A percentile compares a stretch with the other conserved stretches of the same genome.
phyloP scores from a whole-genome alignment of 352 stramenopile genomes.

The Phytophthora sp. region DNA sequence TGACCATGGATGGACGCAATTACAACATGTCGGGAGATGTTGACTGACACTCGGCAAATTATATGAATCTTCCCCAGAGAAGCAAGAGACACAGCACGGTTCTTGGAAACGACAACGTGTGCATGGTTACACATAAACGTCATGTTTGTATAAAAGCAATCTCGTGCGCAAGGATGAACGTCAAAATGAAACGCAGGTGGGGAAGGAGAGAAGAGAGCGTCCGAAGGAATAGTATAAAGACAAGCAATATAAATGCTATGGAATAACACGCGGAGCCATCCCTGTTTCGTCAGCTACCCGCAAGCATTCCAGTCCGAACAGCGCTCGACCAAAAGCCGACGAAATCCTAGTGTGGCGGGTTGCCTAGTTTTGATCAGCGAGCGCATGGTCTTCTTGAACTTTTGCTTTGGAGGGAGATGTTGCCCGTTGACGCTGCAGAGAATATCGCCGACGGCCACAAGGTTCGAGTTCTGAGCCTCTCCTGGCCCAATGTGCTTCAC shows the following conservation, averaged over 20 bases:
- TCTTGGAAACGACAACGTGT: constrained; percentile 10
- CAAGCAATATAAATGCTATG: constrained; percentile 41
- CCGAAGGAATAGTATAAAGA: constrained; percentile 43
- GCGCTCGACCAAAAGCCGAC: constrained; percentile 43
- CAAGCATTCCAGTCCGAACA: constrained; percentile 17
- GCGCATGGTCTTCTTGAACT: constrained; percentile 49
- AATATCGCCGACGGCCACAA: constrained; percentile 47
- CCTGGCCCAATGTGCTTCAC: constrained; percentile 48
- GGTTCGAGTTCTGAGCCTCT: constrained; percentile 39
- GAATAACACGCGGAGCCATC: constrained; percentile 11
- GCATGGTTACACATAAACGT: constrained; percentile 28
- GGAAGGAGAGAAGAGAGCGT: constrained; percentile 16
- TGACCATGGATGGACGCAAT: constrained; percentile 5
- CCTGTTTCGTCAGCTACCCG: constrained; percentile 6
- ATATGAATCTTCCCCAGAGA: constrained; percentile 1
- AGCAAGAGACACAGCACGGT: constrained; percentile 9
- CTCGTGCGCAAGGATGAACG: constrained; percentile 15
- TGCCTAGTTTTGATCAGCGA: constrained; percentile 39
- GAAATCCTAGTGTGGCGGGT: constrained; percentile 48
- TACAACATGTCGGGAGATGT: background rate
- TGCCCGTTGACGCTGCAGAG: constrained; percentile 49
- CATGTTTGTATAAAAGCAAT: constrained; percentile 38
- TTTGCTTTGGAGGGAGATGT: constrained; percentile 31
- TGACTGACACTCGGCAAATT: constrained; percentile 7
- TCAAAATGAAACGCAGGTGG: constrained; percentile 14